phyloP scores from a whole-genome alignment of 768 basidiomycete genomes.

The Antrodiella citrinella region DNA sequence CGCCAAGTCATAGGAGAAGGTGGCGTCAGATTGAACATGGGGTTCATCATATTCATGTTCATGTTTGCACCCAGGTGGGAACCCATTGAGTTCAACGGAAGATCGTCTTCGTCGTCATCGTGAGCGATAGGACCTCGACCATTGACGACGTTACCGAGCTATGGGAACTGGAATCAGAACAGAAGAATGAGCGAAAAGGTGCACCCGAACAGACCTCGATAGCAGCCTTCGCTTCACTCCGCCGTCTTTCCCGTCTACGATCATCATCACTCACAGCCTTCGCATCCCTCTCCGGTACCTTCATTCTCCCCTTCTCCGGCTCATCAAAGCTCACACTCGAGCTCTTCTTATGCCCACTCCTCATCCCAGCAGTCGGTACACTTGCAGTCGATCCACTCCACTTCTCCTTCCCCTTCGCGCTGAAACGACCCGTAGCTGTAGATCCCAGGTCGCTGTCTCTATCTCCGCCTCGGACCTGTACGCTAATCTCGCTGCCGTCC shows the following conservation, averaged over 20 bases:
- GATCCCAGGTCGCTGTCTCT: background rate
- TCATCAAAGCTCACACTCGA: slow-evolving; percentile 69
- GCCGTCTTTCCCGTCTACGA: slow-evolving; percentile 55
- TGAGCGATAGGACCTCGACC: slow-evolving; percentile 56
- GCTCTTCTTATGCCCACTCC: slow-evolving; percentile 37
- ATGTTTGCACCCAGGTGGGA: slow-evolving; percentile 15
- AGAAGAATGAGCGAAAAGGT: too few relatives aligned
- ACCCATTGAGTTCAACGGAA: slow-evolving; percentile 23
- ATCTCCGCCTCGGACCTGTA: slow-evolving; percentile 9
- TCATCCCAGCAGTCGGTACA: slow-evolving; percentile 15
- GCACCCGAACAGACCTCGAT: slow-evolving; percentile 69
- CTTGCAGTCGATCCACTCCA: slow-evolving; percentile 2
- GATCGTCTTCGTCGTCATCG: slow-evolving; percentile 25
- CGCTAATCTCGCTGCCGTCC: slow-evolving; percentile 61
- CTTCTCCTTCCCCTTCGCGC: background rate
- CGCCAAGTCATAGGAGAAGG: slow-evolving; percentile 8
- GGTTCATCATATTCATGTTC: slow-evolving; percentile 29
- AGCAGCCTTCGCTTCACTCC: slow-evolving; percentile 79
- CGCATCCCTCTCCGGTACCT: slow-evolving; percentile 4
- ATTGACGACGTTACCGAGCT: slow-evolving; percentile 88
- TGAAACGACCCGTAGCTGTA: background rate
- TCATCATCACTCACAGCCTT: slow-evolving; percentile 29
- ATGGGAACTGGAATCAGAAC: slow-evolving; percentile 6
- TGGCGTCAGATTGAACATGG: slow-evolving; percentile 20
- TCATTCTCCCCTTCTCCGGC: slow-evolving; percentile 21